Evolutionary conservation across 495 filamentous ascomycete genomes (phyloP).

Genomic region (Xylaria grammica): DNA sequence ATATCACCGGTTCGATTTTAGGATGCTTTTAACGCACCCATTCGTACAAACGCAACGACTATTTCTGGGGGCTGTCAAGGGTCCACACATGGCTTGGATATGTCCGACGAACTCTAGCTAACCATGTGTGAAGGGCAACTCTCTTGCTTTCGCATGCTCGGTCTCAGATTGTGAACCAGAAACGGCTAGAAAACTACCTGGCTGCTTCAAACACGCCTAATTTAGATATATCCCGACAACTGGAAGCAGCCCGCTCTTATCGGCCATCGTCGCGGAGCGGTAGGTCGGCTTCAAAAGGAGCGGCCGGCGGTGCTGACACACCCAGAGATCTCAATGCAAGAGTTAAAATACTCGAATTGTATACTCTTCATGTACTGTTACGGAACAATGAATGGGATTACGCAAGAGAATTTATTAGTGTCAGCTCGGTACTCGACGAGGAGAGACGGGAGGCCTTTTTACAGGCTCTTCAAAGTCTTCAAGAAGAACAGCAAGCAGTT

Average conservation of each 20-base stretch:
- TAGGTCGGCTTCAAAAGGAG: slow-evolving; percentile 43
- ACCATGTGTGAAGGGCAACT: slow-evolving; percentile 64
- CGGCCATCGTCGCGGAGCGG: slow-evolving; percentile 31
- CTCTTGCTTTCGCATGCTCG: slow-evolving; percentile 86
- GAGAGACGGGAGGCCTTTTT: slow-evolving; percentile 87
- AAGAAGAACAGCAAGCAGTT: slow-evolving; percentile 70
- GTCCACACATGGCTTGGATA: not conserved
- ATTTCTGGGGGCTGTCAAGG: not conserved
- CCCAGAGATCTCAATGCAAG: slow-evolving; percentile 76
- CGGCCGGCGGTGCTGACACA: slow-evolving; percentile 68
- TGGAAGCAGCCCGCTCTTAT: slow-evolving; percentile 42
- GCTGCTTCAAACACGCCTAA: slow-evolving; percentile 74
- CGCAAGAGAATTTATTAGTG: slow-evolving; percentile 83
- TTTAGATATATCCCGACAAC: slow-evolving; percentile 66
- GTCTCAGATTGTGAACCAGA: slow-evolving; percentile 80
- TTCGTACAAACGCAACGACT: not conserved
- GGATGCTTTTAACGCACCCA: not conserved
- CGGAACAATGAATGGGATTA: slow-evolving; percentile 95
- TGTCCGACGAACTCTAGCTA: slow-evolving; percentile 16
- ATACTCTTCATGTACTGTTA: slow-evolving; percentile 88
- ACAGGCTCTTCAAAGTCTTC: slow-evolving; percentile 73
- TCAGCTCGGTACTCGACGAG: slow-evolving; percentile 86
- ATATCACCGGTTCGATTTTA: not conserved
- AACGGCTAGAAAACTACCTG: slow-evolving; percentile 87
- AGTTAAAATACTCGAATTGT: slow-evolving; percentile 90